Conservation (phyloP, 306 rosid genomes). For the Biancaea sappan region DNA sequence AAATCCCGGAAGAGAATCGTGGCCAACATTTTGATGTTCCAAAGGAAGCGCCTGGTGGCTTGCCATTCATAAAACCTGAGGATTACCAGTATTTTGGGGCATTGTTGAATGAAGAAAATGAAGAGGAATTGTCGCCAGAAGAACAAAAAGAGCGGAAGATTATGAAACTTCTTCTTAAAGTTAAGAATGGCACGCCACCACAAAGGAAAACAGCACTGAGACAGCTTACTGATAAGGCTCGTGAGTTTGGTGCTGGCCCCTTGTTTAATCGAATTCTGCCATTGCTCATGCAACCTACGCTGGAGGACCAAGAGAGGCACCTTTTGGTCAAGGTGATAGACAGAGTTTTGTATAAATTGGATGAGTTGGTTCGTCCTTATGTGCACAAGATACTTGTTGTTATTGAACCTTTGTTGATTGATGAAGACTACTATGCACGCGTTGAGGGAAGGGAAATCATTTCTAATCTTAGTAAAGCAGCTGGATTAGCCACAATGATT, state of each 20-base stretch:
- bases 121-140: constrained; percentile 70
- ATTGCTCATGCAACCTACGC: constrained; percentile 77
- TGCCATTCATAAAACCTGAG: constrained; percentile 81
- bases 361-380: constrained; percentile 91
- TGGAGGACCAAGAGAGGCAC: constrained; percentile 85
- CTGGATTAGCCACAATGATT: constrained; percentile 98
- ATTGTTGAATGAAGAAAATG: constrained; percentile 70
- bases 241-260: constrained; percentile 81
- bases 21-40: constrained; percentile 85
- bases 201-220: constrained; percentile 76
- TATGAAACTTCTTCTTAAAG: constrained; percentile 79
- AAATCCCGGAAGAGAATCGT: constrained; percentile 79
- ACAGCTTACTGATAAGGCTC: constrained; percentile 80
- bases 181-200: constrained; percentile 78
- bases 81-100: constrained; percentile 80
- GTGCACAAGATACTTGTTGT: constrained; percentile 98
- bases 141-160: constrained; percentile 82
- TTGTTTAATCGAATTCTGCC: constrained; percentile 75
- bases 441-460: constrained; percentile 96
- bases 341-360: constrained; percentile 89
- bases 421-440: constrained; percentile 96
- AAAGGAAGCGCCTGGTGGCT: constrained; percentile 67
- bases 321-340: constrained; percentile 84
- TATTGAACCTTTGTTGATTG: constrained; percentile 91
- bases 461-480: constrained; percentile 96